These are phyloP conservation scores for Boletus speciosus DNA, from an alignment of 768 basidiomycete species.

Conservation along the genomic window DNA sequence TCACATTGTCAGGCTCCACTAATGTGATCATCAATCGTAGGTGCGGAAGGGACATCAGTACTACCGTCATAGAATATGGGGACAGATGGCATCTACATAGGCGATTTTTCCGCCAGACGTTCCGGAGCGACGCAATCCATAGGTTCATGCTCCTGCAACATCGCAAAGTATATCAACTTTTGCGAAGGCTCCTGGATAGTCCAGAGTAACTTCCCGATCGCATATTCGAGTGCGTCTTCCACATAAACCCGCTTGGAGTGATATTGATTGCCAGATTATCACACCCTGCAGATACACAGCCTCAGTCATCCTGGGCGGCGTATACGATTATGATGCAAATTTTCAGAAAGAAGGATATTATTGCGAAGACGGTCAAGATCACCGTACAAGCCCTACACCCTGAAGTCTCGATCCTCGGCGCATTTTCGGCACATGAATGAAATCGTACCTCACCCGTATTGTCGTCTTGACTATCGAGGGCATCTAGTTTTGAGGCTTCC, in stretches of 20 bases:
- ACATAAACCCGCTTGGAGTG: not conserved
- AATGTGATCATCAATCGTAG: conserved; percentile 1
- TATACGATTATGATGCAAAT: conserved; percentile 20
- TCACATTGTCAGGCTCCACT: not conserved
- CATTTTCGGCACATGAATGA: conserved; percentile 18
- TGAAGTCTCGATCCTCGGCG: conserved; percentile 15
- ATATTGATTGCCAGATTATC: not conserved
- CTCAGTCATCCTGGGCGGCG: conserved; percentile 18
- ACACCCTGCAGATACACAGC: conserved; percentile 13
- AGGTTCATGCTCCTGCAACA: conserved; percentile 30
- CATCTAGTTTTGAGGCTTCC: conserved; percentile 18
- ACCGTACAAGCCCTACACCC: conserved; percentile 12
- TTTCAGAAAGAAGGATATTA: conserved; percentile 10
- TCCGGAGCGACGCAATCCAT: conserved; percentile 19
- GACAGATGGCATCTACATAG: conserved; percentile 33
- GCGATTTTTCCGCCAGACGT: conserved; percentile 28
- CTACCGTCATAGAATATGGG: conserved; percentile 29
- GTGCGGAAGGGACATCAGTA: conserved; percentile 20
- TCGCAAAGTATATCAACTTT: conserved; percentile 29
- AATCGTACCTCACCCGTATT: too few relatives aligned
- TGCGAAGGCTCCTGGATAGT: conserved; percentile 31
- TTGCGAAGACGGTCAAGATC: conserved; percentile 5
- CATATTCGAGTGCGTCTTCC: conserved; percentile 29
- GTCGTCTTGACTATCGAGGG: not conserved
- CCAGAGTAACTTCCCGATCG: conserved; percentile 34